Base-by-base conservation (phyloP, 2,329 filamentous ascomycete species). In the Cercospora sojina region DNA sequence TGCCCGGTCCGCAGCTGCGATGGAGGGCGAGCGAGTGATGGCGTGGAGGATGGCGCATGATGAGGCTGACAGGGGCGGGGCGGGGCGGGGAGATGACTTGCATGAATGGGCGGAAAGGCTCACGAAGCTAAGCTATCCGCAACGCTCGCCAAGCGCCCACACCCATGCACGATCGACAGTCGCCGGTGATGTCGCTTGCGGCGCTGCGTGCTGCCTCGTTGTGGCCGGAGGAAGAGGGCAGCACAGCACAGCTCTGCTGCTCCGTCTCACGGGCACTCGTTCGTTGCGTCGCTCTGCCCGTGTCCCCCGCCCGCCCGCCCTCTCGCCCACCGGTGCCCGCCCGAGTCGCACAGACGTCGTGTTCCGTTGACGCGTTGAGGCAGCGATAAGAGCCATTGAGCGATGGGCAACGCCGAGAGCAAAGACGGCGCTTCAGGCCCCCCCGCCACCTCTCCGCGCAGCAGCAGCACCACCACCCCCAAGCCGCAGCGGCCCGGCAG, bases 71-170 rank as follows among this genome's bases (percentile, higher is more conserved):
- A 31, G 53, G 31, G 27, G 23, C 16, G 20, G n/a, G n/a, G n/a
- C n/a, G n/a, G n/a, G n/a, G n/a, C n/a, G n/a, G n/a, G n/a, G 51
- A 32, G 25, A 56, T 56, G 51, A 56, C 51, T 56, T 56, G 51
- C 51, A 56, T 56, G 29, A n/a, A 25, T 16, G 12, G 51, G 51
- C 51, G 51, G 51, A 32, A 56, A 29, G 51, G 51, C n/a, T n/a
- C n/a, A n/a, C n/a, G n/a, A n/a, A n/a, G n/a, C n/a, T n/a, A n/a
- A n/a, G n/a, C 51, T 29, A 49, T 23, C 18, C 18, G 18, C 20
- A 49, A 20, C 43, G 41, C 43, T 23, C 43, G 43, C 43, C 43
- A 23, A 23, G 18, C 16, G 20, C 20, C 20, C 43, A 23, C 43
- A 49, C 18, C 18, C 43, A 49, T 49, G 43, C 43, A 41, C 41